Evolutionary conservation across 345 rosid species (phyloP), one percentile per base, ranked within the genome.

Genomic region (Turnera subulata): DNA sequence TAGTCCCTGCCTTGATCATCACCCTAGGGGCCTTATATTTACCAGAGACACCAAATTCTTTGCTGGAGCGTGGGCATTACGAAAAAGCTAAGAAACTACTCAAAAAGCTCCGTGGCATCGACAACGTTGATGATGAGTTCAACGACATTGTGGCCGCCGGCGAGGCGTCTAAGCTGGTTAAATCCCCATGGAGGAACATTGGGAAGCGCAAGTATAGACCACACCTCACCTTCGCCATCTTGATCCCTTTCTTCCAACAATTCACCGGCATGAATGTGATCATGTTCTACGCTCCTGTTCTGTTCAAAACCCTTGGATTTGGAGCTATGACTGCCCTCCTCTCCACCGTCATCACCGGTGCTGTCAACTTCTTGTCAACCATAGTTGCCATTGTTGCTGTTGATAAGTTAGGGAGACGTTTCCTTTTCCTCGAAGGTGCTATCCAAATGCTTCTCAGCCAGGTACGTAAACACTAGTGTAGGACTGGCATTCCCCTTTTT

Each of bases 201-300:
- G 1, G 58, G 2, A 14, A 33, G 32, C 58, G 70, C 29, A 70
- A 67, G 20, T 72, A 72, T 21, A 57, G 78, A 45, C 78, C 80
- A 0, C 80, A 75, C 12, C 60, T 75, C 33, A 45, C 57, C 1
- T 49, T 78, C 43, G 65, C 82, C 0, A 10, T 74, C n/a, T 35
- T 19, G n/a, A 68, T 78, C 43, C 82, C 77, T 0, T 52, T 65
- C 51, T 78, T 71, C 42, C 67, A 75, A 21, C 73, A 73, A 4
- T 18, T 78, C 12, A 78, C 83, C 0, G 78, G 78, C 23, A 75
- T 75, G 64, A 79, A 72, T 46, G 74, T 79, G n/a, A 63, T 79
- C 38, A 63, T 70, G 55, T 79, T 75, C 32, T 79, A 75, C 10
- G 78, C 83, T 16, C 78, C 80, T 1, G 65, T 69, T 53, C 55